phyloP scores from a whole-genome alignment of 768 basidiomycete species.

The Auricularia sp. region DNA sequence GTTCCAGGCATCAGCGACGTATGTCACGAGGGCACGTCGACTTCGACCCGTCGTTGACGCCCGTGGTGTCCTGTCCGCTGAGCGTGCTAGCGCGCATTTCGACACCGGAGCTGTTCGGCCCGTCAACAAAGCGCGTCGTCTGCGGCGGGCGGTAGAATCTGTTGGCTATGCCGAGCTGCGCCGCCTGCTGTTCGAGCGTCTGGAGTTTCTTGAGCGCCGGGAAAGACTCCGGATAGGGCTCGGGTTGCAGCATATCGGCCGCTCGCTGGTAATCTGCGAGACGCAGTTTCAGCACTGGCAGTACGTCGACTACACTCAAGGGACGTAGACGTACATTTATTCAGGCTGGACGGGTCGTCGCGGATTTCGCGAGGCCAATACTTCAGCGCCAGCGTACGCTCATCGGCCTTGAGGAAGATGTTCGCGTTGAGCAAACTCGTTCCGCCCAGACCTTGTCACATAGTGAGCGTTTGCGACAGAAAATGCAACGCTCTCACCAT shows the following conservation, averaged over 20 bases:
- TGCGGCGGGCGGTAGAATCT: slow-evolving; percentile 4
- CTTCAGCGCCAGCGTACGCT: neutral
- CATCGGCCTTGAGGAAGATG: neutral
- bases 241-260: slow-evolving; percentile 2
- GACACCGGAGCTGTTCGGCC: slow-evolving; percentile 1
- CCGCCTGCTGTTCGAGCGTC: slow-evolving; percentile 1
- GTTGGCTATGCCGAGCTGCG: neutral
- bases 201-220: slow-evolving; percentile 2
- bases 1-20: slow-evolving; percentile 5
- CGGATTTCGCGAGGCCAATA: slow-evolving; percentile 3
- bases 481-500: neutral
- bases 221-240: neutral
- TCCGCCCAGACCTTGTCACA: neutral
- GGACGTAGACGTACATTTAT: neutral
- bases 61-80: slow-evolving; percentile 2
- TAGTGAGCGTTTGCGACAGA: neutral
- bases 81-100: neutral
- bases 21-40: slow-evolving; percentile 1
- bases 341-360: neutral
- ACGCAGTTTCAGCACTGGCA: too few species aligned
- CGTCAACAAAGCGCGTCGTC: neutral
- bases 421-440: slow-evolving; percentile 5
- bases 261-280: slow-evolving; percentile 2
- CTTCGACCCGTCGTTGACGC: slow-evolving; percentile 4
- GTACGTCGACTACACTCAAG: too few species aligned